Evolutionary conservation across 75 land plant species (phyloP), one percentile per base, ranked within the genome.

Genomic region (Pinus albicaulis): DNA sequence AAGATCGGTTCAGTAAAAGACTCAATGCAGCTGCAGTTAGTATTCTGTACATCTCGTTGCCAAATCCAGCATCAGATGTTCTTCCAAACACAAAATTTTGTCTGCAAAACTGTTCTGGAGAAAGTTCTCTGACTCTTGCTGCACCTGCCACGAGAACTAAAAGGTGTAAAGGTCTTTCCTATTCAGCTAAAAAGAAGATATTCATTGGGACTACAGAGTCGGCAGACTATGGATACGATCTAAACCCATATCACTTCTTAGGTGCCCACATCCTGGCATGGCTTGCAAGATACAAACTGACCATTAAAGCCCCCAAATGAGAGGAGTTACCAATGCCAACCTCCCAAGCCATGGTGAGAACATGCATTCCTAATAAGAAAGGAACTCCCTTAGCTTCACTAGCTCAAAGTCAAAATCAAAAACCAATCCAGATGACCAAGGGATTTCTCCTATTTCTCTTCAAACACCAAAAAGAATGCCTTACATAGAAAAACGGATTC

Each of bases 11-110:
- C 78, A 96, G 76, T 86, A 96, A 85, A 11, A 96, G 73, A 69
- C 92, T 88, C 76, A 96, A 76, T 34, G 92, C 97, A 28, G 90
- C 99, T 57, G 87, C 94, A 75, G 88, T 90, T 59, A 96, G 72
- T 56, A 93, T 86, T 85, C 92, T 96, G 87, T 96, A 93, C 94
- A 96, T 90, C 74, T 96, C 97, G 62, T 96, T 93, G 17, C 97
- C 98, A 82, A 95, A 90, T 24, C 99, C 99, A 57, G 96, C 94
- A 79, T 96, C 91, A 12, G 88, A 80, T 63, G 97, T 78, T 77
- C 90, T 92, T 17, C 94, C 99, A 57, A 91, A 58, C 11, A 96
- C 92, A 87, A 93, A 96, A 57, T 86, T 86, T 58, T 89, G 87
- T 56, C 77, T 76, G 80, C 99, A 96, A 76, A 96, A 96, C 78